These are phyloP conservation scores for Hypoxylon sp. DNA, from an alignment of 2,329 filamentous ascomycete genomes.

Conservation along the genomic window DNA sequence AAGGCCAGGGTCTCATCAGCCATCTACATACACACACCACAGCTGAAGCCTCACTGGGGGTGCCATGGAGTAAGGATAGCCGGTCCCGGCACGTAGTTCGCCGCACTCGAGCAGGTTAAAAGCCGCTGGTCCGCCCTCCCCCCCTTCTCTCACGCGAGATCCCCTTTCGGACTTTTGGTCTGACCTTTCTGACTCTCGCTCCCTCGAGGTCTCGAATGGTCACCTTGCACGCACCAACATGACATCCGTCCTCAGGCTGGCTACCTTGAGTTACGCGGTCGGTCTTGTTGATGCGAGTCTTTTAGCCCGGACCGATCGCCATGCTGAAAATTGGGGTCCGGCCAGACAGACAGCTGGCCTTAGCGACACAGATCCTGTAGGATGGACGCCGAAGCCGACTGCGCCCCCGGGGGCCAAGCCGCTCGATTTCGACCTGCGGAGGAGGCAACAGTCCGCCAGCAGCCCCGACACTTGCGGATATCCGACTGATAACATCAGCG, in stretches of 20 bases:
- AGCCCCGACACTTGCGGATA: constrained; percentile 39
- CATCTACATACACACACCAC: constrained; percentile 10
- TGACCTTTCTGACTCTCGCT: constrained; percentile 12
- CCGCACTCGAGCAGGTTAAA: constrained; percentile 33
- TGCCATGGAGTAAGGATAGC: constrained; percentile 33
- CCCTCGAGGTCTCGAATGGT: constrained; percentile 31
- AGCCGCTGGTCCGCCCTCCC: constrained; percentile 30
- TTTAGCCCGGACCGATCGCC: constrained; percentile 25
- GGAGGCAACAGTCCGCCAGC: constrained; percentile 31
- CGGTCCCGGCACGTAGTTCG: constrained; percentile 33
- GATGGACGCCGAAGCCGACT: constrained; percentile 44
- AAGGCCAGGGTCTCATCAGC: constrained; percentile 37
- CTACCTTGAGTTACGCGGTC: constrained; percentile 42
- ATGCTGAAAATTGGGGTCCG: constrained; percentile 42
- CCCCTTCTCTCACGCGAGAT: constrained; percentile 13
- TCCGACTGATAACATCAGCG: constrained; percentile 33
- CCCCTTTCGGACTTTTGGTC: constrained; percentile 15
- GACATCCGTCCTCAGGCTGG: constrained; percentile 43
- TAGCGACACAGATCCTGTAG: constrained; percentile 33
- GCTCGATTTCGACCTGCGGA: constrained; percentile 38
- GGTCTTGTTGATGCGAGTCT: constrained; percentile 38
- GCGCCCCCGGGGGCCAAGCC: constrained; percentile 38
- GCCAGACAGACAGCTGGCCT: constrained; percentile 35
- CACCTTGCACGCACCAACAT: constrained; percentile 38
- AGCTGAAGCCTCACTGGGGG: constrained; percentile 39